Base-by-base conservation (phyloP, 2,329 filamentous ascomycete genomes). In the Eurotiales sp. region DNA sequence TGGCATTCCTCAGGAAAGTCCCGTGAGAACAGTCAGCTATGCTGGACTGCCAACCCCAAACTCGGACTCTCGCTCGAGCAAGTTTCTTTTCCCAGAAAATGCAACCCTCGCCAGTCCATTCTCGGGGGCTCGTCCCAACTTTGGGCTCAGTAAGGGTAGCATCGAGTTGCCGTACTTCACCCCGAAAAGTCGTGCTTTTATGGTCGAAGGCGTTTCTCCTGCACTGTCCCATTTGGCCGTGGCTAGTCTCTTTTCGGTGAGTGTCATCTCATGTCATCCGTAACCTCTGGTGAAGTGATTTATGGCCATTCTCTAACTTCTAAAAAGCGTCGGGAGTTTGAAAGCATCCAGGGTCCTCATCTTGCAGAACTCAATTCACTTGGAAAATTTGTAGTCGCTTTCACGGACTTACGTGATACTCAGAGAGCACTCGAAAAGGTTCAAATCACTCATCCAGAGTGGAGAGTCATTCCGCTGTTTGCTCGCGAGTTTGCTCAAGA, bases 351-450 rank as follows among this genome's bases (percentile, higher is more conserved):
- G 52, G 63, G 66, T 14, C 66, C 72, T 50, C 63, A 70, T 42
- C 61, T 72, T 32, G 62, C 60, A 22, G 64, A 69, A 27, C 56
- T 74, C 22, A 58, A 56, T 44, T 59, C 63, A 41, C 60, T 60
- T 40, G 72, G 74, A 3, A 75, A 70, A 44, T 72, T 82, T 25
- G 79, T 77, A 52, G 67, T 84, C 21, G 77, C 75, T 4, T 84
- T 86, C 58, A 69, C 74, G 6, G 83, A 87, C 58, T 77, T 85
- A 45, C 76, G 80, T 45, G 82, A 86, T 63, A 76, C 83, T 6
- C 77, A 73, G 47, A 71, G 73, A 27, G 74, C 78, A 7, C 71
- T 76, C 51, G 68, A 75, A 11, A 77, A 76, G 46, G 63, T 79
- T 23, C 67, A 71, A 1, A 58, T 75, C 15, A 64, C 70, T 29